phyloP scores from a whole-genome alignment of 2,329 filamentous ascomycete genomes.

The Leptodontidium sp. region DNA sequence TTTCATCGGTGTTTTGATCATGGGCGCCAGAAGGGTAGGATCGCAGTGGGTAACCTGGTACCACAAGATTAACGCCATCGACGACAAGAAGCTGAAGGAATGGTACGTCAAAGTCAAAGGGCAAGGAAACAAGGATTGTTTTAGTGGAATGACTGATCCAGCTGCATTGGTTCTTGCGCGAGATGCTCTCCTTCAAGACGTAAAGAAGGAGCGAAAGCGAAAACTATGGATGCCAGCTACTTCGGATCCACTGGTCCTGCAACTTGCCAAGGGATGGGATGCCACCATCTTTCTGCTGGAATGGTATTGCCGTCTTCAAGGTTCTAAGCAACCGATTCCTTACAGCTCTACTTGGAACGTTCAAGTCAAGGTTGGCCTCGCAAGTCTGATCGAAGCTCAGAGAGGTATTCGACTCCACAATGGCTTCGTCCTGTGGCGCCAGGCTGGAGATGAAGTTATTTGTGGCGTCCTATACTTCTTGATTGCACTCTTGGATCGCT shows the following conservation, averaged over 20 bases:
- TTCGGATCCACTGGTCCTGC: slow-evolving; percentile 3
- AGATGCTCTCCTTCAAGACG: slow-evolving; percentile 16
- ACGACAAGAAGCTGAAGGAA: slow-evolving; percentile 18
- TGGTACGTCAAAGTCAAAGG: slow-evolving; percentile 23
- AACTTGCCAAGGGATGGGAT: slow-evolving; percentile 20
- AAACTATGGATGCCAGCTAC: slow-evolving; percentile 12
- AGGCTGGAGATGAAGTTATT: slow-evolving; percentile 21
- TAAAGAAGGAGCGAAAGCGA: slow-evolving; percentile 11
- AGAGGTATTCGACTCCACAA: slow-evolving; percentile 19
- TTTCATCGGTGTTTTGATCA: slow-evolving; percentile 14
- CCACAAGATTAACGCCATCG: slow-evolving; percentile 21
- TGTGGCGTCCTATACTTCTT: slow-evolving; percentile 21
- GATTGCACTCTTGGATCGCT: slow-evolving; percentile 18
- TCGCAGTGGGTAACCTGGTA: slow-evolving; percentile 21
- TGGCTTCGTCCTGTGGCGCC: slow-evolving; percentile 20
- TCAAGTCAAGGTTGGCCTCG: slow-evolving; percentile 23
- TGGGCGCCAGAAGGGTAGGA: slow-evolving; percentile 15
- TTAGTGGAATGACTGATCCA: slow-evolving; percentile 22
- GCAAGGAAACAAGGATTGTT: slow-evolving; percentile 8
- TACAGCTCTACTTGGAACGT: slow-evolving; percentile 23
- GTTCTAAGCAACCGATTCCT: slow-evolving; percentile 17
- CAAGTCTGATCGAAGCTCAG: slow-evolving; percentile 22
- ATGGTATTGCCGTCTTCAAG: slow-evolving; percentile 22
- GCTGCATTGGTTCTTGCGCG: slow-evolving; percentile 18
- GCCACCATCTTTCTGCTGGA: slow-evolving; percentile 21